Base-by-base conservation (phyloP, 228 moss, liverwort and hornwort species). In the Sphagnum fallax region DNA sequence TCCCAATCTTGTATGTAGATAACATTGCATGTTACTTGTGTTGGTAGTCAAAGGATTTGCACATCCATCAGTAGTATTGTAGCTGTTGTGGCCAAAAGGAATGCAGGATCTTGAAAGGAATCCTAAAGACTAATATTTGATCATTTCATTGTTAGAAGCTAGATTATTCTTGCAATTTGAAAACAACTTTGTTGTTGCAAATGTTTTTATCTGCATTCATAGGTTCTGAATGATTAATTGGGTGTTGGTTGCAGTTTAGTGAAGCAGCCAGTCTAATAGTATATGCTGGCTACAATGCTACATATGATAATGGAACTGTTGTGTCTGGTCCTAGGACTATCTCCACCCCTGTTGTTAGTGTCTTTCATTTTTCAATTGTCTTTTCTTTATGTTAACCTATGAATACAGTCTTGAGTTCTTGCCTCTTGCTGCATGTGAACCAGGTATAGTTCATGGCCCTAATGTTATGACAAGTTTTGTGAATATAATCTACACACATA, bases 251-350 rank as follows among this genome's bases (percentile, higher is more conserved):
- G 78, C 76, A 86, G 82, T 86, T 86, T 74, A 69, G 74, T 5
- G 74, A 12, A 67, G 80, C 82, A 15, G 75, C 86, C 10, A 86
- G 72, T 61, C 72, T 79, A 55, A 16, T 79, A 57, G 76, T 80
- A 5, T 86, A 86, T 48, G 52, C 80, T 47, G 82, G 86, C 62
- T 86, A 82, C 72, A 85, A 79, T 52, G 11, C 72, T 0, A 52
- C 59, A 64, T 71, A 69, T 62, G 75, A 74, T 65, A 80, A 86
- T 7, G 80, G 50, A 53, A 86, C 82, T 6, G 69, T 80, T 4
- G 72, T 86, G 55, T 82, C 82, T 5, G 72, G 62, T 14, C 86
- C 86, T 4, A 77, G 78, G 69, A 82, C 82, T 14, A 80, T 86
- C 80, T 82, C 82, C 48, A 86, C 74, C 6, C 8, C 75, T 0